Evolutionary conservation across 805 yeast species (phyloP).

Genomic region (Cyberlindnera suaveolens): DNA sequence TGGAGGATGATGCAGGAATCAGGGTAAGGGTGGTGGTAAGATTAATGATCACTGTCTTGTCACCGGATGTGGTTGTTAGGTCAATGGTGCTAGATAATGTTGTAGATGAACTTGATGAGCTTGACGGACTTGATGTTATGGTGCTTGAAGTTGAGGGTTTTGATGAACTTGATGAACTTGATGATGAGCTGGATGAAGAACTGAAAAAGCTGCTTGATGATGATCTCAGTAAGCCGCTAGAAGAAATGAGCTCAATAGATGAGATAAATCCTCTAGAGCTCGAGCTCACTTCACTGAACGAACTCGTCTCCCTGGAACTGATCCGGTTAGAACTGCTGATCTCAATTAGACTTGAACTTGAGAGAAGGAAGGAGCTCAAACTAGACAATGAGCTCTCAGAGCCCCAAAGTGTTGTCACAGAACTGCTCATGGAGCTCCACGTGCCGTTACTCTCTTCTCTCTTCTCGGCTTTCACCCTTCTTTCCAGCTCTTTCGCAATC

Average conservation of each 20-base stretch:
- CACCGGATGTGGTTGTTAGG: constrained; percentile 14
- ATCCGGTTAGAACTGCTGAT: no score
- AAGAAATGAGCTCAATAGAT: background rate
- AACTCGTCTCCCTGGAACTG: no score
- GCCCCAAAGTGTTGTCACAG: no score
- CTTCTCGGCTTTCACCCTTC: no score
- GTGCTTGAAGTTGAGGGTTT: constrained; percentile 1
- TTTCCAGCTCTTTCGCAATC: no score
- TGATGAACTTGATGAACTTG: background rate
- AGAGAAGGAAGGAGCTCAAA: no score
- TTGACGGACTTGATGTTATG: constrained; percentile 3
- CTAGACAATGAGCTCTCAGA: no score
- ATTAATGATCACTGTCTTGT: constrained; percentile 11
- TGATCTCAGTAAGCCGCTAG: background rate
- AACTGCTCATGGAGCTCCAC: no score
- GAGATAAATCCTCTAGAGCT: no score
- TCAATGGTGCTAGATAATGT: constrained; percentile 5
- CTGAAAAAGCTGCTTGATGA: background rate
- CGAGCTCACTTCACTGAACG: no score
- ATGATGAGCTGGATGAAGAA: background rate
- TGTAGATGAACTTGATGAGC: constrained; percentile 5
- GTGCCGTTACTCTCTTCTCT: no score
- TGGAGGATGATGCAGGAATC: background rate
- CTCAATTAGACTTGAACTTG: no score
- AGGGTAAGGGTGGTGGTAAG: constrained; percentile 12